Conservation (phyloP, 495 filamentous ascomycete genomes). For the Staphylotrichum longicolle region DNA sequence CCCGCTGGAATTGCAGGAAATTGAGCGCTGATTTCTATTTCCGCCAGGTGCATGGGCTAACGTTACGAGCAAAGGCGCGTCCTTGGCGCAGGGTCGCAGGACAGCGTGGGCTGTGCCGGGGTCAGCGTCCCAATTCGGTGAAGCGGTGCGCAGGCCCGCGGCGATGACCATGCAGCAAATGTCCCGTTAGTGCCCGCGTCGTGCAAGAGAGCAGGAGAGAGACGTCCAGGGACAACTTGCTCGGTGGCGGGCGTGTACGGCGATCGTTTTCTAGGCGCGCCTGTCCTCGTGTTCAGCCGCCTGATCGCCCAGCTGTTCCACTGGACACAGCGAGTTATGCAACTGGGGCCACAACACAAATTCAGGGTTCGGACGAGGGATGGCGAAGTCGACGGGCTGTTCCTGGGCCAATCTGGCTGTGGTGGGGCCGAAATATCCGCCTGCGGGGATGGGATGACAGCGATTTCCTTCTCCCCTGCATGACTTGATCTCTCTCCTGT, state of each 20-base stretch:
- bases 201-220: too few relatives aligned
- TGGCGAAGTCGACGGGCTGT: neutral
- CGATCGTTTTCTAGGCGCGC: neutral
- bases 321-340: neutral
- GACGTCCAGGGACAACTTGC: neutral
- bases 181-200: neutral
- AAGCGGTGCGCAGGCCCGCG: conserved; percentile 10
- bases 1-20: conserved; percentile 12
- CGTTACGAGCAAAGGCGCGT: neutral
- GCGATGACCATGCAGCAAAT: neutral
- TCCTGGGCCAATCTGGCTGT: conserved; percentile 1
- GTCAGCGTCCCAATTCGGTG: conserved; percentile 4
- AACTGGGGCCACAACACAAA: too few relatives aligned
- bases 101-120: conserved; percentile 11
- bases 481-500: too few relatives aligned
- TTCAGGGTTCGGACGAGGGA: conserved; percentile 2
- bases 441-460: too few relatives aligned
- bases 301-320: neutral
- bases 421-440: conserved; percentile 3
- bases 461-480: too few relatives aligned
- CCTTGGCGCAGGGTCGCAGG: neutral
- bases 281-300: conserved; percentile 1
- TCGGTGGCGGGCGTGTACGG: neutral
- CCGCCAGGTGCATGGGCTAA: neutral
- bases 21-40: conserved; percentile 12